phyloP scores from a whole-genome alignment of 768 basidiomycete species.

The Psilocybe subaeruginosa region DNA sequence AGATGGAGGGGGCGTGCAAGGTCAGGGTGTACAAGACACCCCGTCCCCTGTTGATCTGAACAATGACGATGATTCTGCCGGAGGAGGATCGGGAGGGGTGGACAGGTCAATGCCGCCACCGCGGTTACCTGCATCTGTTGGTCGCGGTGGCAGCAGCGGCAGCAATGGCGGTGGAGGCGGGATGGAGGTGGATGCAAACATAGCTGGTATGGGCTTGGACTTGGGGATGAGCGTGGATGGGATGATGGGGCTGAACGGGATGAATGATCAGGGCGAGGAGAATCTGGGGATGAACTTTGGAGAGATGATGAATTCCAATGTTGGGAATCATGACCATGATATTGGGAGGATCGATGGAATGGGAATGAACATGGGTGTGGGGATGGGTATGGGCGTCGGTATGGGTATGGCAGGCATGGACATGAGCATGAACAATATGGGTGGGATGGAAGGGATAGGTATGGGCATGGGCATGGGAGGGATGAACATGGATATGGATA shows the following conservation, averaged over 20 bases:
- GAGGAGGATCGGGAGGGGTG: neutral
- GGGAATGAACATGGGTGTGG: slow-evolving; percentile 8
- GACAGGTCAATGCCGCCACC: slow-evolving; percentile 79
- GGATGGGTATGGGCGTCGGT: neutral
- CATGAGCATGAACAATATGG: slow-evolving; percentile 11
- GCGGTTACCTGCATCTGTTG: slow-evolving; percentile 41
- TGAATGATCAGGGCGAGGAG: slow-evolving; percentile 7
- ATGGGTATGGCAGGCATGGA: slow-evolving; percentile 13
- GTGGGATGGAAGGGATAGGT: slow-evolving; percentile 11
- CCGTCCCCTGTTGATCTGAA: slow-evolving; percentile 81
- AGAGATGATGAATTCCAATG: neutral
- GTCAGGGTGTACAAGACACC: slow-evolving; percentile 52
- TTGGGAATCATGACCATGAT: slow-evolving; percentile 8
- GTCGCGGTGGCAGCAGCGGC: neutral
- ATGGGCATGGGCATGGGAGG: slow-evolving; percentile 11
- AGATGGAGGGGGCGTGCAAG: slow-evolving; percentile 20
- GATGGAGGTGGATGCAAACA: neutral
- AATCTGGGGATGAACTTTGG: slow-evolving; percentile 10
- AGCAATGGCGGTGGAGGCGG: neutral
- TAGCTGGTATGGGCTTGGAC: slow-evolving; percentile 9
- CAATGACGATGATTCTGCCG: slow-evolving; percentile 30
- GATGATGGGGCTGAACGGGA: slow-evolving; percentile 15
- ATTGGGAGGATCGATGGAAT: slow-evolving; percentile 7
- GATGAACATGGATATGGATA: slow-evolving; percentile 17
- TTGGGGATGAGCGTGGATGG: slow-evolving; percentile 16